Conservation (phyloP, 345 rosid genomes). For the Toxicodendron radicans region DNA sequence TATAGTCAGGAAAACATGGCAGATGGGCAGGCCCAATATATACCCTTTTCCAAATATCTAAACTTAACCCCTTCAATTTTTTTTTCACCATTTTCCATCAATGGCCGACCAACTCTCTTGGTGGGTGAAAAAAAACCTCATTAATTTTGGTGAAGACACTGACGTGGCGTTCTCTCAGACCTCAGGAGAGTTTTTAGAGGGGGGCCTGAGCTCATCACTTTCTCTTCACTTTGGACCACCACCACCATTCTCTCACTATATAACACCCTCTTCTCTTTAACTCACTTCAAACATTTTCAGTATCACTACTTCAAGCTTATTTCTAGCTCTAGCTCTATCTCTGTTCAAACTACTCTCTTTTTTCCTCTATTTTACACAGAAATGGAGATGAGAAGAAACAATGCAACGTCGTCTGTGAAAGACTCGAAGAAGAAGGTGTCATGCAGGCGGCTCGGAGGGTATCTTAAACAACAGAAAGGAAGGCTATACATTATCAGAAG, state of each 20-base stretch:
- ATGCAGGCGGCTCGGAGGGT: constrained; percentile 65
- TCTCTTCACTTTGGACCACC: constrained; percentile 25
- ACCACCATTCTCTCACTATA: constrained; percentile 19
- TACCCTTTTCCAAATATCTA: constrained; percentile 5
- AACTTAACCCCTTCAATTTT: no score
- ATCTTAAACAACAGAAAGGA: constrained; percentile 66
- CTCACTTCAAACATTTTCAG: constrained; percentile 4
- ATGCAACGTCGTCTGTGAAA: constrained; percentile 24
- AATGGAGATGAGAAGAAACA: constrained; percentile 25
- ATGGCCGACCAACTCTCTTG: constrained; percentile 46
- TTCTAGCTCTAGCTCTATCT: neutral
- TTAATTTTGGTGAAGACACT: constrained; percentile 29
- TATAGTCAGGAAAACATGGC: constrained; percentile 8
- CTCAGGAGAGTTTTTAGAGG: neutral
- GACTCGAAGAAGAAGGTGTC: constrained; percentile 49
- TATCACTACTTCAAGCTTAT: neutral
- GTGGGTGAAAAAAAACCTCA: constrained; percentile 26
- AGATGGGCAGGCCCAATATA: neutral
- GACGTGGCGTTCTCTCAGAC: constrained; percentile 22
- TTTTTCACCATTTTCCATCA: constrained; percentile 5
- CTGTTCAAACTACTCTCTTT: neutral
- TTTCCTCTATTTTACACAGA: neutral
- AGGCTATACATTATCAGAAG: constrained; percentile 73
- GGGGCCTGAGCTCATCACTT: constrained; percentile 5
- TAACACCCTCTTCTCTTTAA: constrained; percentile 10